Base-by-base conservation (phyloP, 2,329 filamentous ascomycete species). In the Diplodia scrobiculata region DNA sequence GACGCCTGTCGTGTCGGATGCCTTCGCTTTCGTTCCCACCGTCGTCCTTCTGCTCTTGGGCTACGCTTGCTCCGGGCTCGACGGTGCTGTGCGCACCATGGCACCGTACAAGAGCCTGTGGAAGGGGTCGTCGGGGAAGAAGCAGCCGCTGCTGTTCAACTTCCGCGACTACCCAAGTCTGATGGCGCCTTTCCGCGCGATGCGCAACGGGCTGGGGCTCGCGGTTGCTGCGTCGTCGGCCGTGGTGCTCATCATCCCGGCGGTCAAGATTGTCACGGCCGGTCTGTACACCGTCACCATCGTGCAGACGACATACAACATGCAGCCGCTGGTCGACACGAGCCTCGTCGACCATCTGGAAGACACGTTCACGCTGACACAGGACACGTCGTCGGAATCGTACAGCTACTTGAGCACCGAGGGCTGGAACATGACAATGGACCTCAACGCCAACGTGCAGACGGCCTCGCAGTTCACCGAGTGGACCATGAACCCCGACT, bases 211-310 rank as follows among this genome's bases (percentile, higher is more conserved):
- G 0, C 25, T 60, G 2, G 64, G 64, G 29, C 13, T 66, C 19
- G 54, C 64, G 0, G 64, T 60, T 11, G 36, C 50, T 19, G 53
- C 53, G 5, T 66, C 53, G 3, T 66, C 64, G 14, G 38, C 59
- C 14, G 64, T 36, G 5, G 52, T 66, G 6, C 45, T 66, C 10
- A 10, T 66, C 2, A 53, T 66, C 29, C 64, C 64, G 1, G 54
- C 47, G 2, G 34, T 66, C 45, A 66, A 66, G 47, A 66, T 66
- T n/a, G 54, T 60, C 13, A 54, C 64, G 14, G 64, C 64, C 1
- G 64, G 64, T 45, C 45, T 66, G 7, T 60, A 66, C 47, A 14
- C 10, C 25, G 41, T 65, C 36, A 7, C 10, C 7, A 41, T 58
- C 13, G 47, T 60, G 13, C 64, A 66, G 54, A 21, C 19, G 11